These are phyloP conservation scores for Basidiobolus meristosporus DNA, from an alignment of 371 early-diverging fungal genomes.

Conservation along the genomic window DNA sequence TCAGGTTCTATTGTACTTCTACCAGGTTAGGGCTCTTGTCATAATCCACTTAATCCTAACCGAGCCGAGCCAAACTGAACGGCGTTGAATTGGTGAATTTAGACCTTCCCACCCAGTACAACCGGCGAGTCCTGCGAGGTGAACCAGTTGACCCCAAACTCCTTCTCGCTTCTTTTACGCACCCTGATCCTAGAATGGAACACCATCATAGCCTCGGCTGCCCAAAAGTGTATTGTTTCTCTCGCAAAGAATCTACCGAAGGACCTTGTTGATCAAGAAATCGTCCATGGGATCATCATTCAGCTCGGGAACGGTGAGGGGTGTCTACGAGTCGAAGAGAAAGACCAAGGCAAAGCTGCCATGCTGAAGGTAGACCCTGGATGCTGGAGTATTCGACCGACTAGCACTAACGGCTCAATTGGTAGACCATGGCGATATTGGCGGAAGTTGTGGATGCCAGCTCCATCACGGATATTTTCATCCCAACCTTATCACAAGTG, in stretches of 20 bases:
- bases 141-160: constrained; percentile 11
- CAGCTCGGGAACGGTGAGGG: too few species aligned
- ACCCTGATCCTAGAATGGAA: constrained; percentile 21
- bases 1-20: constrained; percentile 23
- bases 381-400: too few species aligned
- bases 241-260: constrained; percentile 13
- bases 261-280: constrained; percentile 1
- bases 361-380: too few species aligned
- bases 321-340: too few species aligned
- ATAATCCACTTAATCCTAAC: too few species aligned
- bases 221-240: constrained; percentile 20
- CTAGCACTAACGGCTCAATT: too few species aligned
- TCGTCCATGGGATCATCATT: too few species aligned
- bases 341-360: too few species aligned
- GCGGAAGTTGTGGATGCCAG: constrained; percentile 17
- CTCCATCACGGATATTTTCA: constrained; percentile 14
- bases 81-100: too few species aligned
- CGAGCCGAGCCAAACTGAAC: too few species aligned
- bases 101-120: background rate
- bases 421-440: constrained; percentile 21
- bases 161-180: constrained; percentile 15
- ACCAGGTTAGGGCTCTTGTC: constrained; percentile 3
- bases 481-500: constrained; percentile 21
- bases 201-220: constrained; percentile 14
- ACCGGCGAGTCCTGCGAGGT: background rate